Evolutionary conservation across 139 green algal species (phyloP).

Genomic region (Raphidocelis subcapitata): DNA sequence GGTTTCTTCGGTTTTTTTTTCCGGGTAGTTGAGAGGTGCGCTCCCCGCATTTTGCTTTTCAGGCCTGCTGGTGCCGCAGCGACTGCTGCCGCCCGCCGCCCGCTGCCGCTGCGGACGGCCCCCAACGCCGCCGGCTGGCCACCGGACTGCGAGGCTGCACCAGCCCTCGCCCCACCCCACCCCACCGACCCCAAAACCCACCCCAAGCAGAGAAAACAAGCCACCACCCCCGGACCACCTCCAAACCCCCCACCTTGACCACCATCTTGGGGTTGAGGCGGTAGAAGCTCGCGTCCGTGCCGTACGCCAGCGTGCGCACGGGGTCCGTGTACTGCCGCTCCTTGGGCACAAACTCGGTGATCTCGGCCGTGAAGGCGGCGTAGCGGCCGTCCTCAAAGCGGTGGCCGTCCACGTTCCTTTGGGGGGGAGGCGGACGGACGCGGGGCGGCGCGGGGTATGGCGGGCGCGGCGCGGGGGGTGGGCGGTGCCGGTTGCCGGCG

Average conservation of each 20-base stretch:
- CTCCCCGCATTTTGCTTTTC: no score
- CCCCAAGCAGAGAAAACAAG: no score
- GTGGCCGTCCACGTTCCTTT: constrained; percentile 69
- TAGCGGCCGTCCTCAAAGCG: constrained; percentile 92
- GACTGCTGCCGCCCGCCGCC: no score
- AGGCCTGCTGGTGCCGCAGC: no score
- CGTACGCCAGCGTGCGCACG: constrained; percentile 93
- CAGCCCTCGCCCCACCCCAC: no score
- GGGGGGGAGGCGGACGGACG: background rate
- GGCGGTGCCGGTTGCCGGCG: no score
- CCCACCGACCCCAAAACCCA: no score
- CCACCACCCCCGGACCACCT: no score
- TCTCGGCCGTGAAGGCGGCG: constrained; percentile 77
- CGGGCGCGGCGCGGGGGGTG: background rate
- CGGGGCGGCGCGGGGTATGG: background rate
- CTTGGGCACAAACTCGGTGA: constrained; percentile 79
- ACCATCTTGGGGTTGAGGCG: constrained; percentile 90
- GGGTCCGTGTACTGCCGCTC: constrained; percentile 83
- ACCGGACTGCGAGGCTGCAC: no score
- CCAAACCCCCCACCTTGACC: constrained; percentile 68
- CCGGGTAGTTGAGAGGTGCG: background rate
- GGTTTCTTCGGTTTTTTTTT: background rate
- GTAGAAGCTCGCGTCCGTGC: constrained; percentile 96
- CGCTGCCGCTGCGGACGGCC: no score
- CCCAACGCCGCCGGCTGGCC: no score